Evolutionary conservation across 2,329 filamentous ascomycete genomes (phyloP).

Genomic region (Daldinia eschscholtzii): DNA sequence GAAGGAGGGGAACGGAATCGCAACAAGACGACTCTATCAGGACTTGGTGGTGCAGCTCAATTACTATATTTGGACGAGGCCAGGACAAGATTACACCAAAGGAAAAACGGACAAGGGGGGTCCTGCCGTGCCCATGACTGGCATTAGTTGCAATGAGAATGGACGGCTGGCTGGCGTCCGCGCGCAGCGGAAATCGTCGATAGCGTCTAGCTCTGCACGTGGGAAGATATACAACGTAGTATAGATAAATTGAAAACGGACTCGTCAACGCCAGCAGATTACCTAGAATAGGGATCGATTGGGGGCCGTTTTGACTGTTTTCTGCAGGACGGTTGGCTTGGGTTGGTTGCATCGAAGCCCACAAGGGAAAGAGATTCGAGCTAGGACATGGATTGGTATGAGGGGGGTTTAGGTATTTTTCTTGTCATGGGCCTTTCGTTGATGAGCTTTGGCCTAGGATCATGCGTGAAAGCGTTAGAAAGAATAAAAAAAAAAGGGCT

Average conservation of each 20-base stretch:
- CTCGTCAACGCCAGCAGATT: slow-evolving; percentile 26
- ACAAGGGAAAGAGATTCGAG: slow-evolving; percentile 43
- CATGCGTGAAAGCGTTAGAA: not conserved
- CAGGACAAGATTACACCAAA: not conserved
- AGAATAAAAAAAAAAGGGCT: slow-evolving; percentile 19
- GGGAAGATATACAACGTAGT: slow-evolving; percentile 43
- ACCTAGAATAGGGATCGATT: slow-evolving; percentile 42
- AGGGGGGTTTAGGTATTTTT: not conserved
- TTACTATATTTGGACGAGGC: slow-evolving; percentile 16
- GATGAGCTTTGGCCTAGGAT: not conserved
- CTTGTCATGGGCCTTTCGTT: not conserved
- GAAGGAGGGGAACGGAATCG: not conserved
- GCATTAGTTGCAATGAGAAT: slow-evolving; percentile 19
- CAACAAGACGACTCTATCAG: slow-evolving; percentile 20
- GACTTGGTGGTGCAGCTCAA: slow-evolving; percentile 9
- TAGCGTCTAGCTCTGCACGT: slow-evolving; percentile 38
- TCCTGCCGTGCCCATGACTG: slow-evolving; percentile 13
- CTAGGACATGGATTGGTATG: slow-evolving; percentile 12
- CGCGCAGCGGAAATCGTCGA: slow-evolving; percentile 32
- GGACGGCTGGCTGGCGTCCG: slow-evolving; percentile 1
- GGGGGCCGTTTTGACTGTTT: slow-evolving; percentile 38
- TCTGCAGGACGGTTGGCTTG: slow-evolving; percentile 30
- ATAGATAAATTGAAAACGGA: slow-evolving; percentile 33
- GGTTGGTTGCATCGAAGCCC: slow-evolving; percentile 35
- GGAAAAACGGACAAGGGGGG: not conserved